Conservation (phyloP, 768 basidiomycete genomes). For the Lentinula lateritia region DNA sequence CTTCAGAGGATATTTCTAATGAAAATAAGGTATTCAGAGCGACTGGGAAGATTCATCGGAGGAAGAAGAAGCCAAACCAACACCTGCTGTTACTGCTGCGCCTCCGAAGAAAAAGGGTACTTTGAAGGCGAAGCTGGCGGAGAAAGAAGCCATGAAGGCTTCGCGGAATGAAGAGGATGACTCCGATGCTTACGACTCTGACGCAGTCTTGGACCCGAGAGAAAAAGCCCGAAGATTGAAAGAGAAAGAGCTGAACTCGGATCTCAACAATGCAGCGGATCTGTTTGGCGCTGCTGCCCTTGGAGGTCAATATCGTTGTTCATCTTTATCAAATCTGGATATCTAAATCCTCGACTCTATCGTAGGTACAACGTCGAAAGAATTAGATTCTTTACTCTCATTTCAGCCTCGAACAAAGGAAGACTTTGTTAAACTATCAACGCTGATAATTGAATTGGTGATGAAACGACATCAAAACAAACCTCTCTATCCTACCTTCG, state of each 20-base stretch:
- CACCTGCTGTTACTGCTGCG: slow-evolving; percentile 43
- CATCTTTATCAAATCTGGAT: background rate
- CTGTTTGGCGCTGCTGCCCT: slow-evolving; percentile 69
- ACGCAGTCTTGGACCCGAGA: slow-evolving; percentile 72
- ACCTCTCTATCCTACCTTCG: slow-evolving; percentile 77
- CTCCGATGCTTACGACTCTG: slow-evolving; percentile 57
- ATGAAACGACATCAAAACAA: slow-evolving; percentile 77
- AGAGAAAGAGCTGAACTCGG: slow-evolving; percentile 80
- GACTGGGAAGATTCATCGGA: slow-evolving; percentile 91
- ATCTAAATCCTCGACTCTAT: background rate
- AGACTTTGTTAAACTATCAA: slow-evolving; percentile 74
- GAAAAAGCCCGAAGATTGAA: slow-evolving; percentile 74
- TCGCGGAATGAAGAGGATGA: slow-evolving; percentile 33
- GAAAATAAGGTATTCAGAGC: slow-evolving; percentile 44
- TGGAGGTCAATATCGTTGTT: slow-evolving; percentile 41
- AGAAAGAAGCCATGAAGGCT: slow-evolving; percentile 79
- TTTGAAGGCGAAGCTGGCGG: slow-evolving; percentile 85
- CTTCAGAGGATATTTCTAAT: background rate
- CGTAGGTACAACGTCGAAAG: slow-evolving; percentile 61
- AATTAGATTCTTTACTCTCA: slow-evolving; percentile 68
- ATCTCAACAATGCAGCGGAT: slow-evolving; percentile 79
- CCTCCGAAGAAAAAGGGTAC: slow-evolving; percentile 91
- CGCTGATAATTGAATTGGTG: slow-evolving; percentile 66
- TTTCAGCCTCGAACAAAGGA: slow-evolving; percentile 84
- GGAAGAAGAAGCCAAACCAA: slow-evolving; percentile 62